Base-by-base conservation (phyloP, 805 yeast genomes). In the Spathaspora passalidarum region DNA sequence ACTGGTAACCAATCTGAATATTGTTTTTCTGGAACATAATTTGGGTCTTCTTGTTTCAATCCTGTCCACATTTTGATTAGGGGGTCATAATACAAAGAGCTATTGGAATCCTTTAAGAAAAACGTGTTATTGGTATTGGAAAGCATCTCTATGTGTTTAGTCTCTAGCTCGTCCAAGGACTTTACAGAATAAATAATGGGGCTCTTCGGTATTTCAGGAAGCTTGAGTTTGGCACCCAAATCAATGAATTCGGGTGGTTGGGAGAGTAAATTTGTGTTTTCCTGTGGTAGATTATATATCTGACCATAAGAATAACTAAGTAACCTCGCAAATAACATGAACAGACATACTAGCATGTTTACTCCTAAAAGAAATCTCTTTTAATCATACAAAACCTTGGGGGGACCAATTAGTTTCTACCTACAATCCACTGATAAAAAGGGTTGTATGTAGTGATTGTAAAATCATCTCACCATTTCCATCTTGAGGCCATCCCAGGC, bases 1-100 rank as follows among this genome's bases (percentile, higher is more conserved):
- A 42, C 38, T 2, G 50, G 50, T 4, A 47, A 19, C 50, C 50
- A 47, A 6, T 47, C 36, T 6, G 19, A 16, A 7, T 18, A 38
- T 9, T 34, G 32, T 14, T 16, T 39, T 23, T 18, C 13, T 13
- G 42, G 13, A 11, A 18, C 22, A 14, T 23, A 19, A 9, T n/a
- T 5, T 7, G 36, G 16, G 2, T 43, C 20, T 16, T n/a, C 19
- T 36, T 40, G 18, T 16, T 18, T 20, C 2, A 47, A 22, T 23
- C 38, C 45, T 7, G 35, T 35, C 50, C 50, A 47, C 26, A 13
- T 14, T 21, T 38, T 18, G 19, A 23, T 20, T 19, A 36, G 32
- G 16, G 16, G 38, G 16, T 38, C 41, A 41, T 43, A 47, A 16
- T 44, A 42, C 21, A 47, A 26, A 2, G 47, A 23, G 16, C 42